Evolutionary conservation across 306 rosid species (phyloP).

Genomic region (Lathyrus sativus): DNA sequence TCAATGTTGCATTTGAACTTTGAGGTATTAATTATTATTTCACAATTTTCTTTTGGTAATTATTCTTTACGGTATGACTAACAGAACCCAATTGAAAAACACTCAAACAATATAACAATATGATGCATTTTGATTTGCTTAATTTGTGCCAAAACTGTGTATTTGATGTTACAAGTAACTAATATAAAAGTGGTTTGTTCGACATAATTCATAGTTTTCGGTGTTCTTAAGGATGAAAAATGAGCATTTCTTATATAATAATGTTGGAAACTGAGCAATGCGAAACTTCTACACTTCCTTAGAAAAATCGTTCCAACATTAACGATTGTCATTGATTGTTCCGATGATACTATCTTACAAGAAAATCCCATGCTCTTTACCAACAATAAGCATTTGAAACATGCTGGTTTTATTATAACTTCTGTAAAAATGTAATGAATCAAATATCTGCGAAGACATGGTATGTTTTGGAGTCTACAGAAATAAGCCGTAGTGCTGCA

Average conservation of each 20-base stretch:
- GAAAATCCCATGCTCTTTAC: not conserved
- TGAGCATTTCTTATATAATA: too few relatives aligned
- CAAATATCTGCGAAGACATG: slow-evolving; percentile 80
- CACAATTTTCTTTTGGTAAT: too few relatives aligned
- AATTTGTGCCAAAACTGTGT: not conserved
- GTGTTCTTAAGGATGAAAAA: too few relatives aligned
- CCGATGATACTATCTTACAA: not conserved
- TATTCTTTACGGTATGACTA: too few relatives aligned
- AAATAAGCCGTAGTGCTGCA: slow-evolving; percentile 76
- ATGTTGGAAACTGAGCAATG: too few relatives aligned
- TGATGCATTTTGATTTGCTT: slow-evolving; percentile 1
- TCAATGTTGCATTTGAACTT: too few relatives aligned
- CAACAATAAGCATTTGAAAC: slow-evolving; percentile 14
- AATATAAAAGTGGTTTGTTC: not conserved
- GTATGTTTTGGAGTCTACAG: slow-evolving; percentile 79
- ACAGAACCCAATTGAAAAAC: too few relatives aligned
- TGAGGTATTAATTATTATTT: too few relatives aligned
- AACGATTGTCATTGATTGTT: too few relatives aligned
- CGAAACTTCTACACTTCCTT: too few relatives aligned
- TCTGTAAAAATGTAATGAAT: slow-evolving; percentile 29
- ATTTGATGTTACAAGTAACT: not conserved
- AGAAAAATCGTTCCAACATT: too few relatives aligned
- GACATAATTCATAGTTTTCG: not conserved
- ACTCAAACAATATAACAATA: not conserved
- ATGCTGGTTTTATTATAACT: not conserved